Evolutionary conservation across 192 early-diverging fungal species (phyloP).

Genomic region (Thamnidium elegans): DNA sequence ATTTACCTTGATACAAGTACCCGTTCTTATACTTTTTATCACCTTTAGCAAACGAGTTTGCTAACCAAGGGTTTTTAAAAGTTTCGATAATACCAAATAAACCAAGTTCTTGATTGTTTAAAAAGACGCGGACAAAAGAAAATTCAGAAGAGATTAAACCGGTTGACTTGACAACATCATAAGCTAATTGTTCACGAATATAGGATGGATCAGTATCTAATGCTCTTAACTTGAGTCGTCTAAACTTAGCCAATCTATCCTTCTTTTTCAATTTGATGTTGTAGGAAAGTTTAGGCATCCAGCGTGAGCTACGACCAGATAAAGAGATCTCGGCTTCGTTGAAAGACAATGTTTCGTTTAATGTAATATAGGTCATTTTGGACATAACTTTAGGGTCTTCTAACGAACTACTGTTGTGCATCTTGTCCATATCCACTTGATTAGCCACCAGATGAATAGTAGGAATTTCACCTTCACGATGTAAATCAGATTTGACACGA

Average conservation of each 20-base stretch:
- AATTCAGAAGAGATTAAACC: conserved; percentile 16
- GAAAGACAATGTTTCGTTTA: conserved; percentile 8
- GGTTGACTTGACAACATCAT: conserved; percentile 17
- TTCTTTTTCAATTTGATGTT: conserved; percentile 23
- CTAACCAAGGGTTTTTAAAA: conserved; percentile 41
- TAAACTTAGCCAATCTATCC: conserved; percentile 11
- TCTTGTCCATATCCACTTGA: conserved; percentile 5
- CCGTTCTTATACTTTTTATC: conserved; percentile 28
- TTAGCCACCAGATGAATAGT: conserved; percentile 16
- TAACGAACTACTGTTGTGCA: background rate
- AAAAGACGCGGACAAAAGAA: conserved; percentile 30
- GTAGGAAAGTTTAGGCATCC: conserved; percentile 27
- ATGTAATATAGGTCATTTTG: conserved; percentile 24
- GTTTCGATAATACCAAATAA: conserved; percentile 45
- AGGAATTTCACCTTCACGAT: conserved; percentile 28
- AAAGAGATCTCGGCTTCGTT: conserved; percentile 8
- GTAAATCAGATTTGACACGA: conserved; percentile 24
- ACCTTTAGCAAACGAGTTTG: conserved; percentile 34
- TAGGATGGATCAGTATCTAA: conserved; percentile 30
- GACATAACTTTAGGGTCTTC: background rate
- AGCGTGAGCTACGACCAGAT: conserved; percentile 26
- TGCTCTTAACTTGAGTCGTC: conserved; percentile 23
- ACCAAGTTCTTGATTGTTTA: conserved; percentile 40
- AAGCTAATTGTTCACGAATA: conserved; percentile 29
- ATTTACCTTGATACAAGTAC: conserved; percentile 20